Evolutionary conservation across 257 asterid genomes (phyloP), one percentile per base, ranked within the genome.

Genomic region (Schizonepeta tenuifolia): DNA sequence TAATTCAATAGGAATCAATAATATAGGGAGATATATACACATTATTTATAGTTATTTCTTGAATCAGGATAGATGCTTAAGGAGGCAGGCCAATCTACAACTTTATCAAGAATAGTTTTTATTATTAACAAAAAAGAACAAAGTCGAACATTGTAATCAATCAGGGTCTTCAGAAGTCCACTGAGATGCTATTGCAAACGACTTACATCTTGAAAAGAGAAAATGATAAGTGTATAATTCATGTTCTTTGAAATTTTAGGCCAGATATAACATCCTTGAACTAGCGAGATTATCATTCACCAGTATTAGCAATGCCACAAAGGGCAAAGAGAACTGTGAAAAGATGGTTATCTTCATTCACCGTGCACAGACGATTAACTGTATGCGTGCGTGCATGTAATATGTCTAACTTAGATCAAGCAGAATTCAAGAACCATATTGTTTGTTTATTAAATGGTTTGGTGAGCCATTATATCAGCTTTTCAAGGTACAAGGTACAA

Each of bases 401-500:
- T 35, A 26, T 33, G 18, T 18, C 40, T 3, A 36, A 35, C 21
- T 51, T 68, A 67, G 35, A 35, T 67, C 51, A 35, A 50, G 14
- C 22, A 24, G 53, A 18, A 53, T 69, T 50, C 40, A 36, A 35
- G 51, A 35, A 53, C 12, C 0, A 51, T 51, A 35, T n/a, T 10
- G 12, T 15, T 20, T 69, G 36, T 14, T 20, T 35, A 46, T 21
- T 50, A 51, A 21, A 69, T 20, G 35, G 14, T 36, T 28, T 24
- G 20, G 5, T 7, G 2, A 35, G 57, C 26, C 66, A n/a, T n/a
- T 4, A 60, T 44, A 59, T 55, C 43, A 55, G 38, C 40, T 53
- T 51, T 51, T 69, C 41, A 73, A 69, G 56, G 24, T 47, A 24
- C 33, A 9, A 67, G 15, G 56, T 24, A 20, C 26, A 54, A 43